These are phyloP conservation scores for Acanthamoeba rhysodes DNA, from an alignment of 208 protist genomes.

Conservation along the genomic window DNA sequence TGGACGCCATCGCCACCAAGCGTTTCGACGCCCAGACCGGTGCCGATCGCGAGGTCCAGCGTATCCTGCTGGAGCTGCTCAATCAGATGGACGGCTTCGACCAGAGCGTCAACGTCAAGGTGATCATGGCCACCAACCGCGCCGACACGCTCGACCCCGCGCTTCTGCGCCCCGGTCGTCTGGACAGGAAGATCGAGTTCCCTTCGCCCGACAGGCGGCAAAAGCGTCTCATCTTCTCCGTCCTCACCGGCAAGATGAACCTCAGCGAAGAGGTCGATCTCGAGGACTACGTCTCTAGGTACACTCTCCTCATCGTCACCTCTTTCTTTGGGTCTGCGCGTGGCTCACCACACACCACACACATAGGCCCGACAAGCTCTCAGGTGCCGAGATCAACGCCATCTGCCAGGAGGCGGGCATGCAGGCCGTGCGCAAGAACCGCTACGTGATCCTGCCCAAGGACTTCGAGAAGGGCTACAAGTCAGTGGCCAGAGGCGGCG, in stretches of 20 bases:
- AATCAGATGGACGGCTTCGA: constrained; percentile 99
- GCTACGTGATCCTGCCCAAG: constrained; percentile 99
- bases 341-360: too few relatives aligned
- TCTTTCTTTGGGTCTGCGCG: constrained; percentile 12
- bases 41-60: constrained; percentile 99
- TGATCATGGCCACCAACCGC: constrained; percentile 99
- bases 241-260: constrained; percentile 99
- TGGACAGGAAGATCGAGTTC: constrained; percentile 99
- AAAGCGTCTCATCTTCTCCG: constrained; percentile 99
- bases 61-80: constrained; percentile 99
- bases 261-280: constrained; percentile 97
- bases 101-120: constrained; percentile 98
- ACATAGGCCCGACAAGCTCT: constrained; percentile 98
- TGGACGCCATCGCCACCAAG: constrained; percentile 99
- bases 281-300: constrained; percentile 93
- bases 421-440: constrained; percentile 99
- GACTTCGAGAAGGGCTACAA: constrained; percentile 99
- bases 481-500: constrained; percentile 55
- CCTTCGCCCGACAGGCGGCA: constrained; percentile 98
- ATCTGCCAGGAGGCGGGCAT: constrained; percentile 99
- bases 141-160: constrained; percentile 99
- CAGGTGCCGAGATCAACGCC: constrained; percentile 98
- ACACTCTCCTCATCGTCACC: neutral
- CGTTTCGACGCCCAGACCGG: constrained; percentile 99
- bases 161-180: constrained; percentile 98